Conservation (phyloP, 306 rosid genomes). For the Corylus avellana region DNA sequence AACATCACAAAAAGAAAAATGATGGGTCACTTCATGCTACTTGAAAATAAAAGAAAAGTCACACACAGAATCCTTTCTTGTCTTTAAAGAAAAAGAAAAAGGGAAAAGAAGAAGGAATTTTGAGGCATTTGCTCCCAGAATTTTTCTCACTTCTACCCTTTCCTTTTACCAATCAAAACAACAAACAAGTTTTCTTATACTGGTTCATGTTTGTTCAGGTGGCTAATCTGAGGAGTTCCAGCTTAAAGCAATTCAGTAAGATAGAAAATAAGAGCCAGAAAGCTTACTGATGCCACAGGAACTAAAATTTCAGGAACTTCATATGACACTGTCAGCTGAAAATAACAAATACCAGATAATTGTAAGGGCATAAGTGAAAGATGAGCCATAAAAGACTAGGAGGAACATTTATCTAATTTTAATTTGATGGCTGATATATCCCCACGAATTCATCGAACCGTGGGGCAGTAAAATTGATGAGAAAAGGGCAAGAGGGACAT, state of each 20-base stretch:
- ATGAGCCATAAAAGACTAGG: constrained; percentile 16
- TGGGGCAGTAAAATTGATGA: constrained; percentile 15
- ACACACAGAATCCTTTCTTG: neutral
- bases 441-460: neutral
- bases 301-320: constrained; percentile 84
- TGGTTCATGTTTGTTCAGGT: too few species aligned
- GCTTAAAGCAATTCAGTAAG: neutral
- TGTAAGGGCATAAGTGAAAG: constrained; percentile 29
- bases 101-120: neutral
- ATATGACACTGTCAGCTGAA: constrained; percentile 90
- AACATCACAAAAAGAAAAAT: constrained; percentile 19
- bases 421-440: constrained; percentile 14
- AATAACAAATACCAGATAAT: constrained; percentile 23
- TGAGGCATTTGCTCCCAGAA: neutral
- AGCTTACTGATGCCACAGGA: constrained; percentile 92
- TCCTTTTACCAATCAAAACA: neutral
- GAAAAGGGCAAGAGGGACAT: neutral
- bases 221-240: neutral
- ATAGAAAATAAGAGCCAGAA: constrained; percentile 17
- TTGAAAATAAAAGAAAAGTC: constrained; percentile 7
- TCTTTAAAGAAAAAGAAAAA: neutral
- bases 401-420: neutral
- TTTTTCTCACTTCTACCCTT: neutral
- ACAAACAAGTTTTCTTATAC: neutral
- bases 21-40: constrained; percentile 18